These are phyloP conservation scores for Ogataea siamensis DNA, from an alignment of 805 yeast genomes.

Conservation along the genomic window DNA sequence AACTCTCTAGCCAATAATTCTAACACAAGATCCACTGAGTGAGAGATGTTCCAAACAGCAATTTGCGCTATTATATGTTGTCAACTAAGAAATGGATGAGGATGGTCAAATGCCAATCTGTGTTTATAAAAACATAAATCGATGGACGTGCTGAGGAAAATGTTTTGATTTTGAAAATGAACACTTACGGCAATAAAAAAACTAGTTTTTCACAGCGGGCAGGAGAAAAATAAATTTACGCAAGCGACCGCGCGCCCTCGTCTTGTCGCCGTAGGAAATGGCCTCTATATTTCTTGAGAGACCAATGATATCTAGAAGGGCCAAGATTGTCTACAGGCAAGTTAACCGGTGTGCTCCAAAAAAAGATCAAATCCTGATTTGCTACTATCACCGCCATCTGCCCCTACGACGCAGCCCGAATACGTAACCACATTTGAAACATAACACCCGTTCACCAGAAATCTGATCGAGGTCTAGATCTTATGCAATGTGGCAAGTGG, in stretches of 20 bases:
- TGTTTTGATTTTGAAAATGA: conserved; percentile 9
- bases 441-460: no score
- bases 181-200: conserved; percentile 8
- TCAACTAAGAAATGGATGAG: neutral
- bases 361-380: no score
- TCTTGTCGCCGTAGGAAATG: no score
- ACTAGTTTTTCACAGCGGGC: conserved; percentile 8
- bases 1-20: neutral
- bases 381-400: no score
- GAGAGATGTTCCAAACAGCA: conserved; percentile 2
- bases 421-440: no score
- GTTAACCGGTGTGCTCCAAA: no score
- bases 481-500: conserved; percentile 4
- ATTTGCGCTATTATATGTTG: neutral
- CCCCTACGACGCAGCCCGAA: no score
- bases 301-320: no score
- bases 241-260: no score
- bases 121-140: conserved; percentile 14
- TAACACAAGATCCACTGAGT: conserved; percentile 2
- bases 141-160: conserved; percentile 9
- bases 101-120: conserved; percentile 5
- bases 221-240: neutral
- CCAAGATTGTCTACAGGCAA: no score
- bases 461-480: conserved; percentile 6
- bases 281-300: no score